These are phyloP conservation scores for Pyrenochaeta sp. DNA, from an alignment of 2,329 filamentous ascomycete species.

Conservation along the genomic window DNA sequence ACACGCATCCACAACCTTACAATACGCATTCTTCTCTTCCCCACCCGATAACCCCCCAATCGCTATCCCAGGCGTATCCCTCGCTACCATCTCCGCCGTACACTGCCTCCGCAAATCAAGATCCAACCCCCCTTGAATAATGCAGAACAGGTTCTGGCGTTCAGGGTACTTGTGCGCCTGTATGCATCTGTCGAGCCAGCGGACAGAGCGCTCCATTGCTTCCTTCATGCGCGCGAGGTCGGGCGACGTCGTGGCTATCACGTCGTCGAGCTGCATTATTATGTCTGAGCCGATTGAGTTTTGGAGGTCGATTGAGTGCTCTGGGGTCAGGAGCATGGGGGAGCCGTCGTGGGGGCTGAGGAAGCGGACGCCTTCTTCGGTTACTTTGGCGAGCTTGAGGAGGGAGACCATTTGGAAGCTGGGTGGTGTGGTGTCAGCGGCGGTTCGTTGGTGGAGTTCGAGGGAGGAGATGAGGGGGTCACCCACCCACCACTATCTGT, in stretches of 20 bases:
- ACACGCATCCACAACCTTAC: slow-evolving; percentile 86
- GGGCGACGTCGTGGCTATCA: slow-evolving; percentile 93
- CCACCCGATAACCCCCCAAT: slow-evolving; percentile 95
- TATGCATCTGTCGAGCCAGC: slow-evolving; percentile 96
- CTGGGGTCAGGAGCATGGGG: slow-evolving; percentile 96
- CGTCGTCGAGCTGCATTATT: slow-evolving; percentile 99
- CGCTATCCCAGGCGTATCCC: slow-evolving; percentile 94
- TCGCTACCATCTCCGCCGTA: slow-evolving; percentile 83
- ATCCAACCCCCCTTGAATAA: slow-evolving; percentile 95
- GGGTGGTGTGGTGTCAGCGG: slow-evolving; percentile 38
- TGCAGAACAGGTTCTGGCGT: slow-evolving; percentile 94
- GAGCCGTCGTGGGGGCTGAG: slow-evolving; percentile 94
- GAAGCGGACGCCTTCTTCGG: slow-evolving; percentile 94
- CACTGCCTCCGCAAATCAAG: slow-evolving; percentile 85
- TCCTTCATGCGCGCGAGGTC: slow-evolving; percentile 88
- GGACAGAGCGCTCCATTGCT: slow-evolving; percentile 91
- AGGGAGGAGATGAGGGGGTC: too few relatives aligned
- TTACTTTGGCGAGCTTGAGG: slow-evolving; percentile 89
- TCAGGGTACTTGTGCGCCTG: slow-evolving; percentile 84
- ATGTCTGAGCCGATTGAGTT: slow-evolving; percentile 98
- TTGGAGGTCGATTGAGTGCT: slow-evolving; percentile 94
- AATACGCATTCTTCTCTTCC: slow-evolving; percentile 93
- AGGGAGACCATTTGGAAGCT: slow-evolving; percentile 99
- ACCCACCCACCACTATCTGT: slow-evolving; percentile 58
- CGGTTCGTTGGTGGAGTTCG: too few relatives aligned